Conservation (phyloP, 495 filamentous ascomycete genomes). For the Tuber borchii region DNA sequence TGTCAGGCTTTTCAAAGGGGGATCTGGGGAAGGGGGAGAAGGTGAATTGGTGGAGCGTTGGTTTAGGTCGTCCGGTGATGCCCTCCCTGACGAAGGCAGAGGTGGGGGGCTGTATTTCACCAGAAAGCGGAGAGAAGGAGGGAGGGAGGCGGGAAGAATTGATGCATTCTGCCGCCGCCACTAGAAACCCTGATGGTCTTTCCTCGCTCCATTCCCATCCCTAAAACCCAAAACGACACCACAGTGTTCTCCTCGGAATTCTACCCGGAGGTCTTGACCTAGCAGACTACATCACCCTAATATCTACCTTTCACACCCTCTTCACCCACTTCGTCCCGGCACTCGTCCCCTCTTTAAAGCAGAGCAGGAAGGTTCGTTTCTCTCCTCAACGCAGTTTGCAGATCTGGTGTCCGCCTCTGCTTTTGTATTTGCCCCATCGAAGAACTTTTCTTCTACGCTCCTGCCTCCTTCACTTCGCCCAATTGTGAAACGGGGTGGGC, state of each 20-base stretch:
- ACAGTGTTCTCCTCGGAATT: conserved; percentile 54
- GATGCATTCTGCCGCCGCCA: neutral
- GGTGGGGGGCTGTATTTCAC: neutral
- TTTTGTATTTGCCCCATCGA: conserved; percentile 57
- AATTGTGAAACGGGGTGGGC: conserved; percentile 6
- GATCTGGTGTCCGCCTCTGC: conserved; percentile 59
- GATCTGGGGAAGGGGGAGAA: conserved; percentile 59
- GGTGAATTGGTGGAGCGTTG: conserved; percentile 21
- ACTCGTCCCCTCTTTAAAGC: conserved; percentile 56
- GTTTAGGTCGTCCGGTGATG: conserved; percentile 5
- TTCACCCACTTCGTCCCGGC: conserved; percentile 57
- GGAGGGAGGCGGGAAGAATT: neutral
- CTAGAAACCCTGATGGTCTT: conserved; percentile 52
- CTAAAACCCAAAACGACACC: conserved; percentile 47
- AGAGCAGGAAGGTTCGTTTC: conserved; percentile 67
- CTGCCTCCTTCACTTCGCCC: conserved; percentile 7
- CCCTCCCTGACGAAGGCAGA: neutral
- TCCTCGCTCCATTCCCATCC: conserved; percentile 53
- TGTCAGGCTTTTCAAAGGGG: conserved; percentile 56
- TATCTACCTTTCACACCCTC: conserved; percentile 62
- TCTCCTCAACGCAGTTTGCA: conserved; percentile 64
- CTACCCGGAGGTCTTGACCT: conserved; percentile 54
- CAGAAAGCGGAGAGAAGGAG: neutral
- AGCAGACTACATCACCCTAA: conserved; percentile 66
- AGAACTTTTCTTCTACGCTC: conserved; percentile 64